Conservation (phyloP, 2,329 filamentous ascomycete genomes). For the Hymenoscyphus salicellus region DNA sequence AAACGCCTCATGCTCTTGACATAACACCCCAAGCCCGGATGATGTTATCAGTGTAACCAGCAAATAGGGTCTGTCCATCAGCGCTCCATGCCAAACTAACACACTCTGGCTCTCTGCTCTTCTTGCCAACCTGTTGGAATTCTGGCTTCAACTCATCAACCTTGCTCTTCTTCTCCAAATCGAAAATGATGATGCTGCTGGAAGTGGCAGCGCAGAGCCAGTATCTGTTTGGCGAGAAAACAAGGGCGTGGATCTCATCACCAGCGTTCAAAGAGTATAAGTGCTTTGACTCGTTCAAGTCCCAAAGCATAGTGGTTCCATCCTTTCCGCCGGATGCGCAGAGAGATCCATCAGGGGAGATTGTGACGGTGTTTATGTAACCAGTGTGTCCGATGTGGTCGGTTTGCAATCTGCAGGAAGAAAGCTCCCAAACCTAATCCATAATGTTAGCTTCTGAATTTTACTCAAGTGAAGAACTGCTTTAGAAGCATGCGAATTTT, state of each 20-base stretch:
- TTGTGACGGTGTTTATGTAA: conserved; percentile 99
- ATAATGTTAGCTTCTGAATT: conserved; percentile 19
- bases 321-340: conserved; percentile 99
- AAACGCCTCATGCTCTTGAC: conserved; percentile 71
- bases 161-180: conserved; percentile 99
- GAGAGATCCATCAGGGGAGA: conserved; percentile 98
- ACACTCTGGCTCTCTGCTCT: conserved; percentile 98
- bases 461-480: conserved; percentile 11
- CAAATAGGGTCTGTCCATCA: conserved; percentile 98
- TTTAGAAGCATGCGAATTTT: conserved; percentile 21
- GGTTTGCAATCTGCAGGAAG: conserved; percentile 98
- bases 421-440: conserved; percentile 93
- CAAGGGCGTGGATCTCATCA: conserved; percentile 99
- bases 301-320: conserved; percentile 99
- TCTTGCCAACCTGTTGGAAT: conserved; percentile 94
- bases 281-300: conserved; percentile 99
- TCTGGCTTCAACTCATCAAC: conserved; percentile 99
- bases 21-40: conserved; percentile 98
- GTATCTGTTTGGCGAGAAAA: conserved; percentile 99
- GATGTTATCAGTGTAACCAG: conserved; percentile 99
- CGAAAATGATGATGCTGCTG: conserved; percentile 99
- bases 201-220: conserved; percentile 99
- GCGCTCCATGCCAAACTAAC: conserved; percentile 95
- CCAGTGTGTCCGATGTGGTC: conserved; percentile 99
- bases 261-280: conserved; percentile 99